A percentile compares a stretch with the other conserved stretches of the same genome.
Conservation (phyloP, 108 stramenopile species). For the Halocafeteria seosinensis region DNA sequence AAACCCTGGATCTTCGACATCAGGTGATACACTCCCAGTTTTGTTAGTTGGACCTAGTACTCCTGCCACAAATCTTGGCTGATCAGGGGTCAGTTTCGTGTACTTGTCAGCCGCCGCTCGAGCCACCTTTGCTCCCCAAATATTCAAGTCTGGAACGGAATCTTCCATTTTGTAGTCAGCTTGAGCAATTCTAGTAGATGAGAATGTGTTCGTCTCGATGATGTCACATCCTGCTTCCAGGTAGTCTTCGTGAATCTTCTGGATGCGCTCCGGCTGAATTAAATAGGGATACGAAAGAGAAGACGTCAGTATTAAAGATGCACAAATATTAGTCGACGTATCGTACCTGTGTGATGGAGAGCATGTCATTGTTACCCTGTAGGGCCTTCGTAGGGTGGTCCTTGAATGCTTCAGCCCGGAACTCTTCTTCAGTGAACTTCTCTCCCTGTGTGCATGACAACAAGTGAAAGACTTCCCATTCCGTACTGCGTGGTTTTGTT, state of each 20-base stretch:
- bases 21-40: conserved; percentile 82
- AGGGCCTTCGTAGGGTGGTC: conserved; percentile 73
- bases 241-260: conserved; percentile 79
- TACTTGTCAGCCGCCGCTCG: conserved; percentile 87
- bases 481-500: too few species aligned
- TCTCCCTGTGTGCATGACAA: conserved; percentile 52
- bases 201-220: conserved; percentile 96
- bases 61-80: conserved; percentile 87
- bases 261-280: conserved; percentile 80
- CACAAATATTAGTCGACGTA: too few species aligned
- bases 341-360: conserved; percentile 82
- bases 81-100: conserved; percentile 70
- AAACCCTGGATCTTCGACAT: conserved; percentile 74
- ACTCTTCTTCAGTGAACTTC: conserved; percentile 79
- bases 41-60: conserved; percentile 93
- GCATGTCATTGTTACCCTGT: conserved; percentile 95
- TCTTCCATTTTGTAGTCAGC: conserved; percentile 92
- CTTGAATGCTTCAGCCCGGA: conserved; percentile 79
- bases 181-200: conserved; percentile 88
- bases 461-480: too few species aligned
- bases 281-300: too few species aligned
- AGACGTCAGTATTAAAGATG: too few species aligned
- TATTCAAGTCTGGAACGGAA: conserved; percentile 84
- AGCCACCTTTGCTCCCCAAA: conserved; percentile 68
- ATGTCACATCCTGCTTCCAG: conserved; percentile 68